Evolutionary conservation across 148 eudicot species (phyloP).

Genomic region (Rhododendron mucronatum): DNA sequence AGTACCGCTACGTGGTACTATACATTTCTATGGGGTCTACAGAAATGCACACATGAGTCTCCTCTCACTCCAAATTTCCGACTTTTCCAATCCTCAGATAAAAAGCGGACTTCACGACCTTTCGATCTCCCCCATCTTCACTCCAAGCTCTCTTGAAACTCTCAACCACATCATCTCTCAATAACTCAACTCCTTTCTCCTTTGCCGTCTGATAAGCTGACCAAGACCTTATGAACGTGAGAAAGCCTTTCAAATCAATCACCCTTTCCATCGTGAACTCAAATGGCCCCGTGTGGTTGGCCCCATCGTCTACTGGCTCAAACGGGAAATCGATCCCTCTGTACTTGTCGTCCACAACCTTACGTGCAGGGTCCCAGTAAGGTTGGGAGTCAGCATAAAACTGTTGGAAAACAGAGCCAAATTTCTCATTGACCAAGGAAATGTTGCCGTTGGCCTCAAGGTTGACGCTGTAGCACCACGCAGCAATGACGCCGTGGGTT

Average conservation of each 20-base stretch:
- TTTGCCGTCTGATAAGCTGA: constrained; percentile 73
- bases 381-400: constrained; percentile 34
- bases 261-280: constrained; percentile 46
- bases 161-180: constrained; percentile 46
- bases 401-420: constrained; percentile 42
- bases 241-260: constrained; percentile 54
- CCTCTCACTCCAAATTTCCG: constrained; percentile 15
- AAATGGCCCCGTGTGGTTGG: constrained; percentile 60
- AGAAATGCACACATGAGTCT: not conserved
- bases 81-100: constrained; percentile 69
- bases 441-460: constrained; percentile 28
- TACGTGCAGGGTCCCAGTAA: constrained; percentile 46
- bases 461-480: constrained; percentile 70
- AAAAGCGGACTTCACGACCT: constrained; percentile 49
- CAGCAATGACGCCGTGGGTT: constrained; percentile 69
- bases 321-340: constrained; percentile 55
- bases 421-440: constrained; percentile 12
- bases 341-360: constrained; percentile 50
- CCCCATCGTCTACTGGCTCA: constrained; percentile 53
- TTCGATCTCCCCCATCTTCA: constrained; percentile 37
- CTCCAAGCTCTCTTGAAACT: constrained; percentile 62
- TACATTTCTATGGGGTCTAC: not conserved
- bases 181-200: constrained; percentile 70
- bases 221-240: constrained; percentile 60
- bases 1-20: too few species aligned